Percentiles rank a stretch among this genome's conserved stretches.
Evolutionary conservation across 257 asterid genomes (phyloP).

Genomic region (Plantago ovata): DNA sequence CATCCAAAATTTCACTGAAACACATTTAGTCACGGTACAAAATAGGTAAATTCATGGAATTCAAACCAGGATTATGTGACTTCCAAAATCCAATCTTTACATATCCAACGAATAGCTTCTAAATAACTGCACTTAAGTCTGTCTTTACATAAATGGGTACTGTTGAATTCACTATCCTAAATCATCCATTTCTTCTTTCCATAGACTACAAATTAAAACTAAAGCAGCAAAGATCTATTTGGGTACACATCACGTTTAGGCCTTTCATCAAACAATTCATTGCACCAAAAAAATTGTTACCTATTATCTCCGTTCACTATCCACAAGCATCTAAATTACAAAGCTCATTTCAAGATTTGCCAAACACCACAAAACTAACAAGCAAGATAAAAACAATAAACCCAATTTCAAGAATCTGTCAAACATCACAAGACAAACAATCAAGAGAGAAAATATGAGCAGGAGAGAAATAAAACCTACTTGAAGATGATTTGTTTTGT

Average conservation of each 20-base stretch:
- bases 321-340: neutral
- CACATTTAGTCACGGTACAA: no score
- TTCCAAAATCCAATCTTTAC: no score
- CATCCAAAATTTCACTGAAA: no score
- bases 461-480: slow-evolving; percentile 26
- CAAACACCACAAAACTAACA: neutral
- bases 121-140: neutral
- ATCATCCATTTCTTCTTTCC: neutral
- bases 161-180: neutral
- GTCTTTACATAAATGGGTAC: neutral
- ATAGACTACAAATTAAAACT: neutral
- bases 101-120: no score
- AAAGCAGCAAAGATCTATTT: neutral
- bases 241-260: neutral
- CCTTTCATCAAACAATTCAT: slow-evolving; percentile 7
- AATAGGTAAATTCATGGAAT: no score
- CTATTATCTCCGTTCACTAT: neutral
- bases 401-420: neutral
- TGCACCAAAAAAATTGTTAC: neutral
- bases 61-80: no score
- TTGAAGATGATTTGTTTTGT: slow-evolving; percentile 23
- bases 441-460: no score
- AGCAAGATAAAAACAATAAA: neutral
- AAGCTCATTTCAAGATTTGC: no score
- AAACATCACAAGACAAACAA: neutral